Evolutionary conservation across 306 rosid species (phyloP), one percentile per base, ranked within the genome.

Genomic region (Castanopsis chinensis): DNA sequence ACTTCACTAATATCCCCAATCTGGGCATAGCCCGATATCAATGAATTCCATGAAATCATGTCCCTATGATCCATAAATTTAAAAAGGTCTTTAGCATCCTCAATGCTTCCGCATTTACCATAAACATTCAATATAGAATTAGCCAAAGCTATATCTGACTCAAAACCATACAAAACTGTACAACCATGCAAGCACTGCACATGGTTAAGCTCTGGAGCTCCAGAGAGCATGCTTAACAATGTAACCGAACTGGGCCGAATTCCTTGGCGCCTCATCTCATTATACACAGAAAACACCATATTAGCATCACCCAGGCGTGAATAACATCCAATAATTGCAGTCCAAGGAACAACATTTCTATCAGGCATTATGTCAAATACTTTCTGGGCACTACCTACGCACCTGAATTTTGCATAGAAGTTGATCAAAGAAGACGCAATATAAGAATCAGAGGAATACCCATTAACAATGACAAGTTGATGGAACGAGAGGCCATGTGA

Each of bases 261-360:
- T 82, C 87, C 93, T 57, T 75, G 83, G 12, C 32, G 49, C 80
- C 90, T 84, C 92, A 88, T 90, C 74, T 84, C 79, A 49, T 69
- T 58, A 53, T 88, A 88, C 87, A 89, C 67, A 45, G 61, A 83
- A 76, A 83, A 88, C 2, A 89, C 91, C 58, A 78, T 72, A 32
- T 61, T n/a, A 71, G 72, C 73, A 67, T 53, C 60, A 67, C 88
- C 86, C 5, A 21, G 30, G 20, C 80, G 83, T 2, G 93, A 85
- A 83, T 88, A 88, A 79, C 88, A 90, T 77, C 97, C 95, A 5
- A 92, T 92, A 53, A 92, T 83, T n/a, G 91, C 81, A 32, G 97
- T 92, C 93, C 95, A 92, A 73, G 97, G 95, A 69, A 92, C 95
- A 70, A 92, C 88, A 41, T 90, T 88, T 35, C 86, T 90, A 2